These are phyloP conservation scores for Phytophthora fragariae DNA, from an alignment of 352 stramenopile genomes.

Conservation along the genomic window DNA sequence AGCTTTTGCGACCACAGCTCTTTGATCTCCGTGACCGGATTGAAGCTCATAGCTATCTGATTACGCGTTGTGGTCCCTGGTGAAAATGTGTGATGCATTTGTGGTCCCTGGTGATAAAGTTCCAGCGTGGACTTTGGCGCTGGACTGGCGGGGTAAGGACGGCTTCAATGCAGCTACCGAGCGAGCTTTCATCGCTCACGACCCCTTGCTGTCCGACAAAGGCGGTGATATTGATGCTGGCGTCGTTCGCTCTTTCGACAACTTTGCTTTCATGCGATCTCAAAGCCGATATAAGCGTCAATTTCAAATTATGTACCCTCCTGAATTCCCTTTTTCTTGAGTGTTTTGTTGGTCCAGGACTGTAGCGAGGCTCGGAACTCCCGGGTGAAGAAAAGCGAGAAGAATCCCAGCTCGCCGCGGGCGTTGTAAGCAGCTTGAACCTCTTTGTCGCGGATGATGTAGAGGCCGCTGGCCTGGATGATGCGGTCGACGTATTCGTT, in stretches of 20 bases:
- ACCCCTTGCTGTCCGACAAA: conserved; percentile 31
- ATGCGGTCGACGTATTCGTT: too few relatives aligned
- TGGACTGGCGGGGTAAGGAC: conserved; percentile 90
- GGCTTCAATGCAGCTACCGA: conserved; percentile 74
- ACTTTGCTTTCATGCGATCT: conserved; percentile 60
- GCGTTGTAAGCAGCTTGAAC: too few relatives aligned
- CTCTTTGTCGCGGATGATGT: too few relatives aligned
- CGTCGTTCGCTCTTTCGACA: conserved; percentile 47
- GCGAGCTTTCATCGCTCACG: conserved; percentile 39
- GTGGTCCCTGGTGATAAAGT: too few relatives aligned
- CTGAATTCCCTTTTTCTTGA: background rate
- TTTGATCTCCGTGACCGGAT: conserved; percentile 1
- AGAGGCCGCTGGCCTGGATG: too few relatives aligned
- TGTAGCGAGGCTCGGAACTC: background rate
- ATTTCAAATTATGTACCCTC: conserved; percentile 6
- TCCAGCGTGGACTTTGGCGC: conserved; percentile 90
- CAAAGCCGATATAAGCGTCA: conserved; percentile 11
- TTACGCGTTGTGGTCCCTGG: too few relatives aligned
- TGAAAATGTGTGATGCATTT: too few relatives aligned
- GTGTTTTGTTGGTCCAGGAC: conserved; percentile 1
- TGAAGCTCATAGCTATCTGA: conserved; percentile 3
- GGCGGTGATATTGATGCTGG: conserved; percentile 30
- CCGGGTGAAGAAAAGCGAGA: background rate
- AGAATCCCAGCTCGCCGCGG: background rate
- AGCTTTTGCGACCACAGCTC: conserved; percentile 12